Conservation (phyloP, 192 early-diverging fungal species). For the Backusella parvicylindrica region DNA sequence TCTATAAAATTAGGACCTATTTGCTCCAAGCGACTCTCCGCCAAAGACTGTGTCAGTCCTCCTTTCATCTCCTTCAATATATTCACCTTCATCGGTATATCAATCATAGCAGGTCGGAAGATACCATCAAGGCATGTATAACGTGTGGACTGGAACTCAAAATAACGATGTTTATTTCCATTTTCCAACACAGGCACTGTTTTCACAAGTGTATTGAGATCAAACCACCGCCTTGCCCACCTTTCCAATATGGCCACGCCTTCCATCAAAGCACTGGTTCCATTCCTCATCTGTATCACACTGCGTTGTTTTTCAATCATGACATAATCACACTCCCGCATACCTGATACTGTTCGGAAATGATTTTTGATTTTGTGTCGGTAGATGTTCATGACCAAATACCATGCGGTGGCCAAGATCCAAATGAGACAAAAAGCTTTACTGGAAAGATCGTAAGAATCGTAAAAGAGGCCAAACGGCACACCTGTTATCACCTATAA, state of each 20-base stretch:
- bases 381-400: slow-evolving; percentile 38
- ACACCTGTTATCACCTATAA: slow-evolving; percentile 15
- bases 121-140: slow-evolving; percentile 44
- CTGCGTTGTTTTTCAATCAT: slow-evolving; percentile 37
- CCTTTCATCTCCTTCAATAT: slow-evolving; percentile 16
- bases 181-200: slow-evolving; percentile 42
- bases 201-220: slow-evolving; percentile 34
- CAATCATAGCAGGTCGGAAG: slow-evolving; percentile 53
- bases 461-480: slow-evolving; percentile 11
- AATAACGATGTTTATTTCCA: slow-evolving; percentile 43
- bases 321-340: slow-evolving; percentile 28
- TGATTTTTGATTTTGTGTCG: slow-evolving; percentile 41
- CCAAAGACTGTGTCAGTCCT: slow-evolving; percentile 48
- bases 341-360: slow-evolving; percentile 40
- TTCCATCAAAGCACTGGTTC: slow-evolving; percentile 8
- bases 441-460: slow-evolving; percentile 40
- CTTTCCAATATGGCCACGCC: slow-evolving; percentile 7
- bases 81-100: slow-evolving; percentile 43
- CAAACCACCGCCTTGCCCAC: slow-evolving; percentile 2
- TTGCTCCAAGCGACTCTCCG: slow-evolving; percentile 44
- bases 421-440: slow-evolving; percentile 39
- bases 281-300: slow-evolving; percentile 28
- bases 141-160: slow-evolving; percentile 67
- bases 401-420: slow-evolving; percentile 39
- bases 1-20: slow-evolving; percentile 66